These are phyloP conservation scores for Lachnum nothofagi DNA, from an alignment of 2,329 filamentous ascomycete genomes.

Conservation along the genomic window DNA sequence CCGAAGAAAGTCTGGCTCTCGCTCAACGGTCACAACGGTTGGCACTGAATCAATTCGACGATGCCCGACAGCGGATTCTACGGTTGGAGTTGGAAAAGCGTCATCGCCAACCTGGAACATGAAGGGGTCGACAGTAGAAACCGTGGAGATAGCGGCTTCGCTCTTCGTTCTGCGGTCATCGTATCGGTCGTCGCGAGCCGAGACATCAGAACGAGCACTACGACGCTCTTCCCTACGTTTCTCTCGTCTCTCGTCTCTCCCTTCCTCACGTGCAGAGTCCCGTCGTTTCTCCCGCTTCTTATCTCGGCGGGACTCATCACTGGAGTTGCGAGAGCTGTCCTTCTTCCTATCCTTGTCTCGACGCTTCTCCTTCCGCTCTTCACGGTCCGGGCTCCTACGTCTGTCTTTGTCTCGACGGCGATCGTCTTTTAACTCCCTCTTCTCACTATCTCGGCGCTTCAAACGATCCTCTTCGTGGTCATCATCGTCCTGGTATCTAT, in stretches of 20 bases:
- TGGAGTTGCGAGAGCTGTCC: slow-evolving; percentile 16
- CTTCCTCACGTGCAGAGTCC: slow-evolving; percentile 29
- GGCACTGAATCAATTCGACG: slow-evolving; percentile 31
- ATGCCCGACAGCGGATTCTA: slow-evolving; percentile 17
- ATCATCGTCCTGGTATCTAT: slow-evolving; percentile 20
- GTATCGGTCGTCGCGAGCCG: slow-evolving; percentile 14
- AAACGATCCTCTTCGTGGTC: slow-evolving; percentile 16
- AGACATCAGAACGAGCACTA: slow-evolving; percentile 15
- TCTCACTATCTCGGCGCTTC: slow-evolving; percentile 20
- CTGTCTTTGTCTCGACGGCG: slow-evolving; percentile 23
- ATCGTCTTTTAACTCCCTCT: slow-evolving; percentile 21
- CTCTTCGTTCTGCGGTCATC: slow-evolving; percentile 26
- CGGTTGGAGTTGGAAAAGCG: slow-evolving; percentile 46
- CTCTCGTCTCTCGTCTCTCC: slow-evolving; percentile 32
- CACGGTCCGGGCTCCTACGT: slow-evolving; percentile 21
- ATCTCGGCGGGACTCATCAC: slow-evolving; percentile 20
- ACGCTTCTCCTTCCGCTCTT: slow-evolving; percentile 22
- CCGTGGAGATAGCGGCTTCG: slow-evolving; percentile 26
- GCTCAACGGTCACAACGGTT: slow-evolving; percentile 48
- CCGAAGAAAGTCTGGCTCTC: slow-evolving; percentile 42
- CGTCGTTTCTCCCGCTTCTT: slow-evolving; percentile 27
- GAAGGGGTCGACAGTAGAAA: slow-evolving; percentile 48
- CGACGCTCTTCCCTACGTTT: slow-evolving; percentile 32
- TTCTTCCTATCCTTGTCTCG: slow-evolving; percentile 24
- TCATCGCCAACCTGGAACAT: slow-evolving; percentile 52